Evolutionary conservation across 2,329 filamentous ascomycete species (phyloP), one percentile per base, ranked within the genome.

Genomic region (Colletotrichum echinochloae): DNA sequence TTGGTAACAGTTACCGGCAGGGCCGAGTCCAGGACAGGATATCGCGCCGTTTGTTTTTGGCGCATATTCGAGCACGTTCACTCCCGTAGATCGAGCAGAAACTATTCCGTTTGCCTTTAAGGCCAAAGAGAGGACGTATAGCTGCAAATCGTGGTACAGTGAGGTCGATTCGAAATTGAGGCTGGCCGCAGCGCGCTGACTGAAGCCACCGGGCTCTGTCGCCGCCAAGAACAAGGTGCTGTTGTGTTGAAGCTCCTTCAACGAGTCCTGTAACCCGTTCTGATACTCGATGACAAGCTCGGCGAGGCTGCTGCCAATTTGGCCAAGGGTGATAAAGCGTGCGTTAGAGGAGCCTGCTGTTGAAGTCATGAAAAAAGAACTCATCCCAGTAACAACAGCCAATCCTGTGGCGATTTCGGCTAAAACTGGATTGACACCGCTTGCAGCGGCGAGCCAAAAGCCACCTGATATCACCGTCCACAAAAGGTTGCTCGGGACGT

Each of bases 231-330:
- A 76, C 18, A 72, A 54, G 2, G 71, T 73, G 41, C 73, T 66
- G 67, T 75, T 73, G 33, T 73, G 54, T 46, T 76, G 75, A 2
- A 76, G 70, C 16, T 69, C 49, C 35, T 73, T 61, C 23, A 75
- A 63, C 2, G 74, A 68, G 12, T 51, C 30, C 7, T 74, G 62
- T 8, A 77, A 69, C 49, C 73, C 74, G 18, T 28, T 44, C 51
- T 76, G 75, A 60, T 75, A 77, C 35, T 75, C 68, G 23, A 82
- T 65, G 4, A 75, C 70, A 14, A 79, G 71, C 33, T 55, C 63
- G 20, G 75, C 73, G n/a, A 77, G 68, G 0, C 60, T 70, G 26
- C 70, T 66, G 1, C 75, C 75, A n/a, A 77, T 73, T 3, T 77
- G 69, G 18, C 75, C 76, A 9, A 77, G 72, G 49, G 76, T 73